Percentiles rank a stretch among this genome's conserved stretches.
Conservation (phyloP, 345 rosid genomes). For the Erucastrum elatum region DNA sequence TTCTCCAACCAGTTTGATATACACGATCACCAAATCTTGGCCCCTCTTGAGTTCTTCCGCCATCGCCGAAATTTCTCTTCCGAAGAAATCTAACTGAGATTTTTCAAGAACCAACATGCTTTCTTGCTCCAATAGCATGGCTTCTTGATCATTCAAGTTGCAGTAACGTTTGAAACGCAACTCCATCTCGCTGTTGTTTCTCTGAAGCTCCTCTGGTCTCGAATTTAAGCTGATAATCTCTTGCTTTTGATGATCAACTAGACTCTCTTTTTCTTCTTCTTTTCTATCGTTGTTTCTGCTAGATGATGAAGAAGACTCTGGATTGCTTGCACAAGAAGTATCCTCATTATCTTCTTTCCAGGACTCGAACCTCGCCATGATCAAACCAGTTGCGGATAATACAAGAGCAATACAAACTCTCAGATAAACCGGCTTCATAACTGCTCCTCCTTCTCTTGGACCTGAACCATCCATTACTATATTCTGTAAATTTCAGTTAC, state of each 20-base stretch:
- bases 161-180: conserved; percentile 46
- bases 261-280: conserved; percentile 24
- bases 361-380: conserved; percentile 48
- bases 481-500: neutral
- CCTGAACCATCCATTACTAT: conserved; percentile 42
- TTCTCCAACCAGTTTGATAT: conserved; percentile 42
- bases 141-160: conserved; percentile 58
- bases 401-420: conserved; percentile 63
- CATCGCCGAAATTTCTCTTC: conserved; percentile 48
- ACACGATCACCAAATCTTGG: conserved; percentile 40
- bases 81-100: conserved; percentile 46
- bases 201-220: conserved; percentile 49
- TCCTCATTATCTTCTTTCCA: conserved; percentile 30
- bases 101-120: conserved; percentile 45
- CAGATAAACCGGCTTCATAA: conserved; percentile 54
- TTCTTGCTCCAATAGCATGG: conserved; percentile 52
- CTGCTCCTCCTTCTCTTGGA: conserved; percentile 40
- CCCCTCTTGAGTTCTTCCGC: conserved; percentile 51
- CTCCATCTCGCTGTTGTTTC: conserved; percentile 49
- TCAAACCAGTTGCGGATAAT: conserved; percentile 62
- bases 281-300: conserved; percentile 24
- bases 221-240: conserved; percentile 44
- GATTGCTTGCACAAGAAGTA: conserved; percentile 24
- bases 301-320: conserved; percentile 31
- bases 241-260: conserved; percentile 25